A percentile compares a stretch with the other conserved stretches of the same genome.
These are phyloP conservation scores for Acephala macrosclerotiorum DNA, from an alignment of 2,329 filamentous ascomycete genomes.

Conservation along the genomic window DNA sequence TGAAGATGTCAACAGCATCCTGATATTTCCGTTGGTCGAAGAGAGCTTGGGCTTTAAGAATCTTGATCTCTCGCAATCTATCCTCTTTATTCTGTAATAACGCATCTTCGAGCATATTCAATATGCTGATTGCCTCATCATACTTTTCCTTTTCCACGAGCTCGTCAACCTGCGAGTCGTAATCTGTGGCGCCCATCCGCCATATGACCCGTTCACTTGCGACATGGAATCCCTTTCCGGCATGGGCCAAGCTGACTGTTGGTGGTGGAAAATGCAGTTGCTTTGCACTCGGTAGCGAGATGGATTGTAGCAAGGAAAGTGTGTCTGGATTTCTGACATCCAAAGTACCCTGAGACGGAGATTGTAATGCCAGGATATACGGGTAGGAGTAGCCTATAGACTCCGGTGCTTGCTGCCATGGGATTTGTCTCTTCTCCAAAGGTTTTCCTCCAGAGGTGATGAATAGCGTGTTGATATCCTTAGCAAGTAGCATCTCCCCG, in stretches of 20 bases:
- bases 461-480: slow-evolving; percentile 95
- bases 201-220: slow-evolving; percentile 91
- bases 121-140: slow-evolving; percentile 90
- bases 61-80: slow-evolving; percentile 84
- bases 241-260: slow-evolving; percentile 92
- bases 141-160: slow-evolving; percentile 77
- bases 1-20: slow-evolving; percentile 88
- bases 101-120: slow-evolving; percentile 91
- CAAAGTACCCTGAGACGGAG: slow-evolving; percentile 81
- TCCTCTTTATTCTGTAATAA: slow-evolving; percentile 83
- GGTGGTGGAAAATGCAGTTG: slow-evolving; percentile 92
- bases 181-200: slow-evolving; percentile 94
- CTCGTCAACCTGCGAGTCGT: slow-evolving; percentile 87
- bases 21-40: slow-evolving; percentile 86
- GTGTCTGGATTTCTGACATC: slow-evolving; percentile 95
- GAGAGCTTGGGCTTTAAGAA: slow-evolving; percentile 85
- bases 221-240: slow-evolving; percentile 94
- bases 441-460: slow-evolving; percentile 84
- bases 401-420: slow-evolving; percentile 88
- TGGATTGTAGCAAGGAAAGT: slow-evolving; percentile 85
- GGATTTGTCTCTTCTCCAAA: slow-evolving; percentile 85
- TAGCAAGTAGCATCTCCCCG: slow-evolving; percentile 90
- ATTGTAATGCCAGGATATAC: slow-evolving; percentile 87
- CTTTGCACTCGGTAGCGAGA: slow-evolving; percentile 81
- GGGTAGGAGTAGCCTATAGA: slow-evolving; percentile 96